These are phyloP conservation scores for Drosera capensis DNA, from an alignment of 148 eudicot species.

Conservation along the genomic window DNA sequence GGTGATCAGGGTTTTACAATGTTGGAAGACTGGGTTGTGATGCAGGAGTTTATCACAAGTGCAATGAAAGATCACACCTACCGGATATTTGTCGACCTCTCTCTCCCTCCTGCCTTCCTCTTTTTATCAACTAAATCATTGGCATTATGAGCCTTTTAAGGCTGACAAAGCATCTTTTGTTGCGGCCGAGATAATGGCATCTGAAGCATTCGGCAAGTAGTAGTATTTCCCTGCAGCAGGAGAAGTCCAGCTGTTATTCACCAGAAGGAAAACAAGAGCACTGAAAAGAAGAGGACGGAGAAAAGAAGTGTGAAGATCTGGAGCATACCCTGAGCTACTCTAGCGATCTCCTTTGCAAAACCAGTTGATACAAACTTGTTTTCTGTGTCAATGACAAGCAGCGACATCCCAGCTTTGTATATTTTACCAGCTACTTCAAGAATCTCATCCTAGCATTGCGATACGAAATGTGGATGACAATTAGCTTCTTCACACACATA, in stretches of 20 bases:
- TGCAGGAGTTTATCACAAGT: no score
- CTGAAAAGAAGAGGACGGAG: background rate
- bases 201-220: conserved; percentile 96
- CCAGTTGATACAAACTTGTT: conserved; percentile 98
- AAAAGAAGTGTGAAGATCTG: background rate
- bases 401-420: conserved; percentile 93
- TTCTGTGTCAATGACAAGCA: conserved; percentile 92
- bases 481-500: background rate
- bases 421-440: conserved; percentile 95
- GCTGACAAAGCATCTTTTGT: conserved; percentile 79
- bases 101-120: no score
- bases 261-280: background rate
- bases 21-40: no score
- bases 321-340: conserved; percentile 80
- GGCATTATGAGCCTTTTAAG: conserved; percentile 64
- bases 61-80: no score
- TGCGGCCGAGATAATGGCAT: conserved; percentile 84
- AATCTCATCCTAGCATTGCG: conserved; percentile 61
- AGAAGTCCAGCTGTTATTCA: background rate
- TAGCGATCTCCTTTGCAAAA: conserved; percentile 93
- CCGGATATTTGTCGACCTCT: no score
- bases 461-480: background rate
- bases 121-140: no score
- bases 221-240: conserved; percentile 81
- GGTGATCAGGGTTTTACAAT: no score